Percentiles rank a stretch among this genome's conserved stretches.
Conservation (phyloP, 306 rosid genomes). For the Lupinus albus region DNA sequence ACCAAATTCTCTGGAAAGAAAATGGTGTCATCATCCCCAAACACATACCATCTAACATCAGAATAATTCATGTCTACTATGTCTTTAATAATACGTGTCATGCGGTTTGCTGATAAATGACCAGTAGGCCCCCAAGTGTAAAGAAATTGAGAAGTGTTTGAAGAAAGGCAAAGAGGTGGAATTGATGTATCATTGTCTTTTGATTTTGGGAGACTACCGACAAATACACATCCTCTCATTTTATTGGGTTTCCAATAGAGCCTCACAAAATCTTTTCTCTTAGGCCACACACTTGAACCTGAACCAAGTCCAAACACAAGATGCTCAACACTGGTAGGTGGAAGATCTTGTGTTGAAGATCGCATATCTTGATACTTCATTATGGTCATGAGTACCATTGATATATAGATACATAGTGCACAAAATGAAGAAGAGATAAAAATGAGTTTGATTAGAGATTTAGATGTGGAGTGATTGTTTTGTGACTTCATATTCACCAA, state of each 20-base stretch:
- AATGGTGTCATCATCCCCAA: conserved; percentile 84
- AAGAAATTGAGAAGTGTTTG: conserved; percentile 65
- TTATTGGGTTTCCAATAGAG: conserved; percentile 67
- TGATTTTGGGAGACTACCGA: conserved; percentile 49
- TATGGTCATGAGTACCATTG: conserved; percentile 43
- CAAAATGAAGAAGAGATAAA: conserved; percentile 52
- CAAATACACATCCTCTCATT: conserved; percentile 72
- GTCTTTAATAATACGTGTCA: conserved; percentile 78
- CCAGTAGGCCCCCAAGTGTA: conserved; percentile 58
- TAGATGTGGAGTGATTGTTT: conserved; percentile 39
- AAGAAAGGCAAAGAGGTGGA: conserved; percentile 64
- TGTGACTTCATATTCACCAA: conserved; percentile 52
- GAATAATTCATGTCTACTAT: conserved; percentile 57
- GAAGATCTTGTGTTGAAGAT: conserved; percentile 5
- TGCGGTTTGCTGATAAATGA: conserved; percentile 61
- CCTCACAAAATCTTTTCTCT: conserved; percentile 49
- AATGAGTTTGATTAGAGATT: conserved; percentile 44
- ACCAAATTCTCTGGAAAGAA: conserved; percentile 76
- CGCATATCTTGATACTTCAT: not conserved
- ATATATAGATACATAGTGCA: conserved; percentile 45
- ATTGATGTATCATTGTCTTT: conserved; percentile 37
- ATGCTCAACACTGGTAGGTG: conserved; percentile 56
- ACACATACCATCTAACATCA: conserved; percentile 82
- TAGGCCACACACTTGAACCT: conserved; percentile 53
- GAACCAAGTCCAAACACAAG: conserved; percentile 82